Percentiles rank a stretch among this genome's conserved stretches.
These are phyloP conservation scores for Toxicodendron radicans DNA, from an alignment of 345 rosid species.

Conservation along the genomic window DNA sequence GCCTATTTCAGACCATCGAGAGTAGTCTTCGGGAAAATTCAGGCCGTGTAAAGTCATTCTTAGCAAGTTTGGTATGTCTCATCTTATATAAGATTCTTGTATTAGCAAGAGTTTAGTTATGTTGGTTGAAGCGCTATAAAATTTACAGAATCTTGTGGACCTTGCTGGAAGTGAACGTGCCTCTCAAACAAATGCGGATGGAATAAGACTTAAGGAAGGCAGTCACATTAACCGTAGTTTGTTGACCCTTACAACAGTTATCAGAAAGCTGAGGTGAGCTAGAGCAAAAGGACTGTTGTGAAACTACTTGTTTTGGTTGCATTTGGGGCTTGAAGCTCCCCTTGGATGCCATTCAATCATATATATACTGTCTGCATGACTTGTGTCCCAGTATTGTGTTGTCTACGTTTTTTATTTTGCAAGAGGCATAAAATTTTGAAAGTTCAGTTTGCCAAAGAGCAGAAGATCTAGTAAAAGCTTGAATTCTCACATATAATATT, in stretches of 20 bases:
- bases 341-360: neutral
- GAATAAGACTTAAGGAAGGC: constrained; percentile 86
- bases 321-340: neutral
- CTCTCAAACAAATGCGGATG: constrained; percentile 82
- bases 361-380: neutral
- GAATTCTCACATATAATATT: neutral
- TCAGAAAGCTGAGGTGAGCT: constrained; percentile 92
- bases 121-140: constrained; percentile 19
- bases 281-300: neutral
- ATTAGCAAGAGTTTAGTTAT: neutral
- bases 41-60: constrained; percentile 70
- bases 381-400: neutral
- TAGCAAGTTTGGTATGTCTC: constrained; percentile 89
- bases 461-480: neutral
- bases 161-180: constrained; percentile 99
- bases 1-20: constrained; percentile 64
- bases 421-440: constrained; percentile 2
- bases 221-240: constrained; percentile 94
- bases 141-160: constrained; percentile 88
- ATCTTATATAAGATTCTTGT: constrained; percentile 14
- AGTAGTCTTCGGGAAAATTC: constrained; percentile 78
- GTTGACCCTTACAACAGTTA: constrained; percentile 88
- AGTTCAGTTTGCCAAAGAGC: neutral
- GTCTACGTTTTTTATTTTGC: neutral
- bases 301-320: constrained; percentile 4